phyloP scores from a whole-genome alignment of 768 basidiomycete species.

The Mycena indigotica region DNA sequence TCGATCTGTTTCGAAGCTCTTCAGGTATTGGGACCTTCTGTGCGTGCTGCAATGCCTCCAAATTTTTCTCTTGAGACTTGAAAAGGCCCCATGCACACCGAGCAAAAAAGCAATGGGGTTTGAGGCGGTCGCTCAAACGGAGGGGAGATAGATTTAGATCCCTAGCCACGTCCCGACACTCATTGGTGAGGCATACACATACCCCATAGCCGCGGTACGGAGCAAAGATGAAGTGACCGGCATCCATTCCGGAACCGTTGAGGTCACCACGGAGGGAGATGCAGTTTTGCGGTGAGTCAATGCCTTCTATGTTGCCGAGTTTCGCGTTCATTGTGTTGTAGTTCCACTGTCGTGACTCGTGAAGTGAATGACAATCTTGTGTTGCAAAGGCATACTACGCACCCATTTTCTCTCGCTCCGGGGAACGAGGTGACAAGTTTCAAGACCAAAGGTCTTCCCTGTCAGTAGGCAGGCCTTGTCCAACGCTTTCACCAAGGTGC shows the following conservation, averaged over 20 bases:
- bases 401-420: neutral
- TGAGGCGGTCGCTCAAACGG: no score
- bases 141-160: no score
- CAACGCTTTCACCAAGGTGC: neutral
- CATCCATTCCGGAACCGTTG: neutral
- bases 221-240: neutral
- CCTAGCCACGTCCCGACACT: no score
- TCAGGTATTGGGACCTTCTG: no score
- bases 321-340: neutral
- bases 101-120: no score
- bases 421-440: neutral
- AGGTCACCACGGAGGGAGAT: neutral
- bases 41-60: no score
- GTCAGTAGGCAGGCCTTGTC: neutral
- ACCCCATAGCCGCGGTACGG: neutral
- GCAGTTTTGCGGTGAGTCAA: neutral
- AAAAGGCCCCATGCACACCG: no score
- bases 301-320: neutral
- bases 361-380: neutral
- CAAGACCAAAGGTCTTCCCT: neutral
- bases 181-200: neutral
- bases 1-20: no score
- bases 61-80: no score
- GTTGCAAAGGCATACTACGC: neutral
- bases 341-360: slow-evolving; percentile 1